These are phyloP conservation scores for Thermochaetoides thermophila DNA, from an alignment of 495 filamentous ascomycete species.

Conservation along the genomic window DNA sequence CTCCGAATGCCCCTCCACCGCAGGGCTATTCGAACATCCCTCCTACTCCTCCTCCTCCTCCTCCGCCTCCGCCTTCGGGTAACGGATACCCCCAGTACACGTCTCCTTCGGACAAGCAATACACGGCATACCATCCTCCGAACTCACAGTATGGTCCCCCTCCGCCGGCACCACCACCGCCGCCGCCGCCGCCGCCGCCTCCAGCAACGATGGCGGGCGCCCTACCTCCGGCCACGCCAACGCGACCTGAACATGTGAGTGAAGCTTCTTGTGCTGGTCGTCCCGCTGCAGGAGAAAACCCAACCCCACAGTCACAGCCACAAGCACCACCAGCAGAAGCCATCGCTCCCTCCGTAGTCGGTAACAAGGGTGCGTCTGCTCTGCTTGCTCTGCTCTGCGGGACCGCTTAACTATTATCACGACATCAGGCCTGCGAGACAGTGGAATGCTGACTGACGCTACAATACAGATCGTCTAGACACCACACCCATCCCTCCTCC, in stretches of 20 bases:
- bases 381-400: conserved; percentile 3
- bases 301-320: too few relatives aligned
- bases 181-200: conserved; percentile 16
- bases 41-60: conserved; percentile 8
- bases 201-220: conserved; percentile 6
- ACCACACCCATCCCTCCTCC: not conserved
- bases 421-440: too few relatives aligned
- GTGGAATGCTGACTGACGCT: too few relatives aligned
- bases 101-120: conserved; percentile 15
- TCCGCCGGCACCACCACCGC: conserved; percentile 22
- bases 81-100: too few relatives aligned
- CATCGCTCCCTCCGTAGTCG: conserved; percentile 6
- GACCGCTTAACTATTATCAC: too few relatives aligned
- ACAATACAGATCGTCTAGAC: too few relatives aligned
- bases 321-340: conserved; percentile 12
- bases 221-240: conserved; percentile 8
- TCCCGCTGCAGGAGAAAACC: too few relatives aligned
- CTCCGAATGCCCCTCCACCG: conserved; percentile 36
- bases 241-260: conserved; percentile 25
- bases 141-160: conserved; percentile 18
- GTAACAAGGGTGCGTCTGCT: conserved; percentile 19
- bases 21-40: conserved; percentile 36
- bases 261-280: conserved; percentile 19
- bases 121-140: conserved; percentile 26
- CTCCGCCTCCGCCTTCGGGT: too few relatives aligned